Percentiles rank a stretch among this genome's conserved stretches.
Conservation (phyloP, 2,329 filamentous ascomycete species). For the Anthostomella pinea region DNA sequence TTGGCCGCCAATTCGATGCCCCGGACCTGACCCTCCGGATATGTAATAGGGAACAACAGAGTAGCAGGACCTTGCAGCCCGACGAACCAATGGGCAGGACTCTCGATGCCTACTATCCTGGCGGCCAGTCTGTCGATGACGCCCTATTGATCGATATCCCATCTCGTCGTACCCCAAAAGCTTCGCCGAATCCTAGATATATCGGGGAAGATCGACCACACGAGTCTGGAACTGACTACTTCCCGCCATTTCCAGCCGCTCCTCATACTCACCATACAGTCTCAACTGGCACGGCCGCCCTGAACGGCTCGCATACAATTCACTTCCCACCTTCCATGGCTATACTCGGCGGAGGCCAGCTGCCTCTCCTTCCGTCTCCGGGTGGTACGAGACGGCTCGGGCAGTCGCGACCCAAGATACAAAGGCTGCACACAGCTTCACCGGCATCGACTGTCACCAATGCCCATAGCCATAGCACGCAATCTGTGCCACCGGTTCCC, state of each 20-base stretch:
- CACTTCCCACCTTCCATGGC: conserved; percentile 66
- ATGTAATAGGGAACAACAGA: conserved; percentile 62
- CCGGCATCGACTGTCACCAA: conserved; percentile 60
- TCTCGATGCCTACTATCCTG: conserved; percentile 79
- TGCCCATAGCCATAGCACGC: conserved; percentile 38
- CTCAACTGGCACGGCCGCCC: conserved; percentile 20
- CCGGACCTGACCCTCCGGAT: conserved; percentile 85
- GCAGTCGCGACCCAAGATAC: conserved; percentile 49
- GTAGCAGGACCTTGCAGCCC: conserved; percentile 72
- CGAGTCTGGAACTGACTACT: conserved; percentile 34
- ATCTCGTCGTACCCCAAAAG: conserved; percentile 69
- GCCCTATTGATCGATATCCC: conserved; percentile 89
- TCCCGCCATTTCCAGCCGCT: conserved; percentile 31
- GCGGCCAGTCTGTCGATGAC: conserved; percentile 83
- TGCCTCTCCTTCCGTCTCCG: conserved; percentile 79
- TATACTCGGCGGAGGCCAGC: conserved; percentile 74
- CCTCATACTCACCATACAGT: conserved; percentile 27
- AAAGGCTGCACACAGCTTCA: conserved; percentile 74
- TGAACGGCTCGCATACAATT: conserved; percentile 26
- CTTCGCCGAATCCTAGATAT: conserved; percentile 59
- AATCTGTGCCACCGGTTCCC: conserved; percentile 34
- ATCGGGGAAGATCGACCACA: conserved; percentile 32
- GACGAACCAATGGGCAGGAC: conserved; percentile 80
- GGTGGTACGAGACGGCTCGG: conserved; percentile 54
- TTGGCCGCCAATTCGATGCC: conserved; percentile 84